These are phyloP conservation scores for Lepraria neglecta DNA, from an alignment of 495 filamentous ascomycete genomes.

Conservation along the genomic window DNA sequence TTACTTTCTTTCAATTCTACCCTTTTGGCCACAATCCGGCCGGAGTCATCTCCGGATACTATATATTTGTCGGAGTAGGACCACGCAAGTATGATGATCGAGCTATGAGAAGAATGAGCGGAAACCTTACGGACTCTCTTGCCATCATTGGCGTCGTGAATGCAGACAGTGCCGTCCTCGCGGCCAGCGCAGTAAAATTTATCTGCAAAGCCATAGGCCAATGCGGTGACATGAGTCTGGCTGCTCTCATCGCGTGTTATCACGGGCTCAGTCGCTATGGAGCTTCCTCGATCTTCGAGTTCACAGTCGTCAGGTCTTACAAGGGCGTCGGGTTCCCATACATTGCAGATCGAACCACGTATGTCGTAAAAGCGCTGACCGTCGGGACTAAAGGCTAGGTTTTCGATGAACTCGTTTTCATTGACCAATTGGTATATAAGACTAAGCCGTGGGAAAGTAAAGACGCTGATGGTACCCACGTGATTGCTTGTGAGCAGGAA, in stretches of 20 bases:
- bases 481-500: conserved; percentile 25
- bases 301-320: conserved; percentile 22
- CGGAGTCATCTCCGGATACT: not conserved
- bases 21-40: not conserved
- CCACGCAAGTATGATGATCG: not conserved
- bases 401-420: conserved; percentile 15
- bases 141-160: conserved; percentile 3
- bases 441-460: conserved; percentile 22
- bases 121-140: not conserved
- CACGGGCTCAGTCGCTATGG: not conserved
- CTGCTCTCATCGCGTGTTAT: not conserved
- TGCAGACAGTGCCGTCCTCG: not conserved
- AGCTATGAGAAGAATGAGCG: not conserved
- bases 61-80: not conserved
- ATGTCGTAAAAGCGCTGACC: conserved; percentile 30
- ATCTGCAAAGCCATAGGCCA: not conserved
- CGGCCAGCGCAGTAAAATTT: not conserved
- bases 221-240: conserved; percentile 1
- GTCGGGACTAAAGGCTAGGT: conserved; percentile 28
- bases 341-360: conserved; percentile 25
- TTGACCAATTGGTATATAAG: conserved; percentile 23
- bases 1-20: not conserved
- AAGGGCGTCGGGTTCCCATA: conserved; percentile 32
- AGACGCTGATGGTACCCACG: conserved; percentile 27
- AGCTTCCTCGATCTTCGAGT: conserved; percentile 9